Base-by-base conservation (phyloP, 768 basidiomycete genomes). In the Podaxis mareebaensis region DNA sequence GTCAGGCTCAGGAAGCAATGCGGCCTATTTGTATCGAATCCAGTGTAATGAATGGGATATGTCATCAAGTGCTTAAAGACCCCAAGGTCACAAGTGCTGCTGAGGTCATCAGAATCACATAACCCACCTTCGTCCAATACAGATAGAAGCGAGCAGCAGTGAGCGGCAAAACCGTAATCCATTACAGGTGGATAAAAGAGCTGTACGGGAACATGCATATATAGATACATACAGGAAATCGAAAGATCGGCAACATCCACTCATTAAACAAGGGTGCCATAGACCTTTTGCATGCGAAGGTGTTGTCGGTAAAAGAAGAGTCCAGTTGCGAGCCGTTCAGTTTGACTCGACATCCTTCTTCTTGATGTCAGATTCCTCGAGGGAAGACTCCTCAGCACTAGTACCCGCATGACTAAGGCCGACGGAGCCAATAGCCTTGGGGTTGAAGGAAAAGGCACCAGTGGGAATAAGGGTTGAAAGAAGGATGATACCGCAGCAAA, bases 391-490 rank as follows among this genome's bases (percentile, higher is more conserved):
- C 17, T 38, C 53, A 10, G 17, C 13, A 38, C 13, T 13, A 10
- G 51, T 13, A 55, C 20, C n/a, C 17, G 2, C 39, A 26, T 30
- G n/a, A 20, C n/a, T 5, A 33, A 55, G 20, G 28, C 7, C 17
- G 13, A 65, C 24, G 38, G 40, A 42, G 22, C 73, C 72, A 20
- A 75, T 58, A 39, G 52, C 58, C 62, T 75, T 73, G n/a, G 74
- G 75, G 64, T 76, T 76, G 46, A 76, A 66, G 2, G 75, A 64
- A 46, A 74, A 73, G n/a, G 72, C 67, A 3, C 73, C 73, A 20
- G 55, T 66, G 11, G 75, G 74, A 30, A 76, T 70, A 60, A 76
- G 69, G 0, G 75, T 75, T 13, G 75, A 71, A 4, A 61, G 10
- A 20, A 76, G 39, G 24, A 76, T 73, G 52, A 76, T 62, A 17